Base-by-base conservation (phyloP, 2,329 filamentous ascomycete genomes). In the Mycosphaerelloides madeirae region DNA sequence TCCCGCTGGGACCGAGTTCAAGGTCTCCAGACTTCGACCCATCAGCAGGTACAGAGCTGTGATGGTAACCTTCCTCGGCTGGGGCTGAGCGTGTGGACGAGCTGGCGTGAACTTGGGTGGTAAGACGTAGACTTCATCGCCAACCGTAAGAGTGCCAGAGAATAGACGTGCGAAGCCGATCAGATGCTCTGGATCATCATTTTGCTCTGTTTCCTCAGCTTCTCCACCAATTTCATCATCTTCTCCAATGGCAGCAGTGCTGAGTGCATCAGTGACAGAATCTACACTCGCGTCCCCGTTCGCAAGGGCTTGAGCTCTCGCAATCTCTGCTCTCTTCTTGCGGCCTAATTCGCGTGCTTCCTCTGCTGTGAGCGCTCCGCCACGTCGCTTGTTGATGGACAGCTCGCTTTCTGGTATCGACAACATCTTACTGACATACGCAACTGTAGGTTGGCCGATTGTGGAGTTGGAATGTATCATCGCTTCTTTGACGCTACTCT, bases 361-460 rank as follows among this genome's bases (percentile, higher is more conserved):
- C 51, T 95, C 93, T 1, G 88, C 85, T 31, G 80, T 95, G 60
- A 97, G 76, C 33, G 82, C 69, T 15, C 70, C 81, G 0, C 84
- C 83, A 13, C 81, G 77, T 35, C 87, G 78, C 65, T 85, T 94
- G 65, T 95, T 95, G 41, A 91, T 80, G 0, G 87, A 86, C 4
- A 98, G 73, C 58, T 98, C 91, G 65, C 87, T 96, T 60, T 94
- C 87, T 0, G 89, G 91, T 11, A 98, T 77, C 0, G 93, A 93
- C 1, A 97, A 87, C 89, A 98, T 96, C 65, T 98, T 98, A 69
- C 91, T 97, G 49, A 98, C 87, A 55, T 95, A 98, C 7, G 87
- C 91, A 1, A 98, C 87, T 0, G 95, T 81, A 0, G 91, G 90
- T 45, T 85, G 84, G 0, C 81, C 75, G 31, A 78, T 74, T 0